Evolutionary conservation across 2,329 filamentous ascomycete genomes (phyloP).

Genomic region (Exophiala calicioides): DNA sequence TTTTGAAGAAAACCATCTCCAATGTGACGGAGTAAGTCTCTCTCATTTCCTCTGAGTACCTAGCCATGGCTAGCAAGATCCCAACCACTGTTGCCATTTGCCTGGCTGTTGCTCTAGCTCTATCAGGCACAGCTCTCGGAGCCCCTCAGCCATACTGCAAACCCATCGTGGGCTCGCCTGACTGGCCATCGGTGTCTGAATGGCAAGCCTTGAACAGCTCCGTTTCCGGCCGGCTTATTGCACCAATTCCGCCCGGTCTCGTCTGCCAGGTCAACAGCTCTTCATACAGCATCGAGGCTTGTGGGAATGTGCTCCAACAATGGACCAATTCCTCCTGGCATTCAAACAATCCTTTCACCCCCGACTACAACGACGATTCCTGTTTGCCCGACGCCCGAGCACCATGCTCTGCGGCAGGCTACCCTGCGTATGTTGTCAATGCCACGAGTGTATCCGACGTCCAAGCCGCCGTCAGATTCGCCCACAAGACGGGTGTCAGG

Average conservation of each 20-base stretch:
- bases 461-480: constrained; percentile 43
- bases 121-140: background rate
- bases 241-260: constrained; percentile 46
- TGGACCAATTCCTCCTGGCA: constrained; percentile 44
- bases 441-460: constrained; percentile 38
- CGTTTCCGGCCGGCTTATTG: constrained; percentile 38
- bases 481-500: constrained; percentile 40
- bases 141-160: constrained; percentile 27
- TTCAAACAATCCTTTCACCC: constrained; percentile 41
- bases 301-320: constrained; percentile 34
- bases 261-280: constrained; percentile 45
- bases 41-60: no score
- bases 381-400: constrained; percentile 45
- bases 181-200: constrained; percentile 40
- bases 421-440: constrained; percentile 40
- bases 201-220: constrained; percentile 43
- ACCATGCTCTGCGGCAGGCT: constrained; percentile 36
- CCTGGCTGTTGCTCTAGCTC: constrained; percentile 6
- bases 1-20: no score
- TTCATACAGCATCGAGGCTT: constrained; percentile 38
- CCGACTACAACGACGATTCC: constrained; percentile 53
- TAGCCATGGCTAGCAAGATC: no score
- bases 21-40: no score
- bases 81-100: background rate
- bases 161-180: constrained; percentile 20